Evolutionary conservation across 768 basidiomycete species (phyloP), one percentile per base, ranked within the genome.

Genomic region (Mycena vitilis): DNA sequence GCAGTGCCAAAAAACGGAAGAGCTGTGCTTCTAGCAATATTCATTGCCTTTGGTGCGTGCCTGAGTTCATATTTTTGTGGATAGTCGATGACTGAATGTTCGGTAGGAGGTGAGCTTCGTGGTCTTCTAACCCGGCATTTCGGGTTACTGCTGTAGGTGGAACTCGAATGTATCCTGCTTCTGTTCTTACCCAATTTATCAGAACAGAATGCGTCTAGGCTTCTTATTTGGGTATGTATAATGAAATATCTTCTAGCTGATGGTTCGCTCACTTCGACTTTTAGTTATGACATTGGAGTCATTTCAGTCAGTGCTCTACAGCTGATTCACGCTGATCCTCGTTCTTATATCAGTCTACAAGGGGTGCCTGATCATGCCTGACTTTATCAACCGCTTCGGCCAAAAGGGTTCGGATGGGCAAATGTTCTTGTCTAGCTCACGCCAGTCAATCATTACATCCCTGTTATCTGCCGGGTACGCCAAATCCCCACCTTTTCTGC

Each of bases 321-420:
- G 4, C 45, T 25, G 11, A 45, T 59, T 2, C 30, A 30, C 67
- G 22, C 20, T 68, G 34, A 10, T 20, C 40, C 22, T 54, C n/a
- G 22, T 16, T 48, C 49, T 56, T 18, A 56, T 23, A 18, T 40
- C 2, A 16, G n/a, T 18, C 45, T 53, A 30, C 11, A 73, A 90
- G 88, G 92, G 92, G 83, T 92, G 91, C 73, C 78, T 94, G 38
- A 92, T 93, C 66, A 93, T 93, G 90, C 87, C 87, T 10, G 91
- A 93, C 76, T 94, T 94, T 76, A 83, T 92, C 71, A 71, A 80
- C 60, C 87, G 91, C 15, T 93, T 94, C 74, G 92, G 91, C 38
- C 80, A 88, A 73, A 59, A 83, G 5, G 63, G 30, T 5, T 83
- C 78, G 55, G 72, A 86, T 68, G 91, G 90, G 5, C 70, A 78